A percentile compares a stretch with the other conserved stretches of the same genome.
These are phyloP conservation scores for Oryza glumipatula DNA, from an alignment of 176 grass and related monocot genomes.

Conservation along the genomic window DNA sequence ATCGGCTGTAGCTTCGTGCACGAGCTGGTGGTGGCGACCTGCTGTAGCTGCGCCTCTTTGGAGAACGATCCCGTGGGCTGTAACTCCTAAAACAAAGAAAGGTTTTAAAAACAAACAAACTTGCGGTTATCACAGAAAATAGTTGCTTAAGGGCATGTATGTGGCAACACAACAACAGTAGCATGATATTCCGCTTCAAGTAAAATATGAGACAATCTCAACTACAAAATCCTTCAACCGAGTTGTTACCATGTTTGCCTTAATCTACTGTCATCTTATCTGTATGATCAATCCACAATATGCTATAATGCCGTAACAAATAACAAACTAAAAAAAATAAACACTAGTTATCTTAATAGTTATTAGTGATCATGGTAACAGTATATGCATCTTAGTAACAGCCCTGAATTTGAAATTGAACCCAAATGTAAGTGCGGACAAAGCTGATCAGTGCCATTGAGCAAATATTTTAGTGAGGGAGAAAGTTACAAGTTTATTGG, in stretches of 20 bases:
- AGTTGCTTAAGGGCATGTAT: constrained; percentile 14
- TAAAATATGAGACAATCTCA: neutral
- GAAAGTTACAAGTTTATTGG: neutral
- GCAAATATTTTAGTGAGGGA: neutral
- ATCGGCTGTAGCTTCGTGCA: constrained; percentile 60
- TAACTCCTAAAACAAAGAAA: constrained; percentile 66
- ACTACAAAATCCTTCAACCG: neutral
- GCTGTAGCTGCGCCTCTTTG: constrained; percentile 67
- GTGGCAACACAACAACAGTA: neutral
- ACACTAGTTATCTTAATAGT: neutral
- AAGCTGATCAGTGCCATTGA: neutral
- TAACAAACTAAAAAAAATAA: neutral
- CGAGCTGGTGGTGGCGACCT: constrained; percentile 42
- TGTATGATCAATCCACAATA: neutral
- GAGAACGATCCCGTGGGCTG: constrained; percentile 83
- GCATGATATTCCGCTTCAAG: neutral
- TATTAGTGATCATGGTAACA: constrained; percentile 1
- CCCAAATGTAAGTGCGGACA: neutral
- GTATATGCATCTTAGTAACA: neutral
- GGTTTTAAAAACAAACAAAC: constrained; percentile 28
- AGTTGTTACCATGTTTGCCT: neutral
- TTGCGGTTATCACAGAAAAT: neutral
- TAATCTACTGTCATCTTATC: neutral
- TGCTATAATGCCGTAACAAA: neutral
- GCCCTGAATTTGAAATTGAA: neutral